phyloP scores from a whole-genome alignment of 176 grass and related monocot genomes.

The Thinopyrum elongatum region DNA sequence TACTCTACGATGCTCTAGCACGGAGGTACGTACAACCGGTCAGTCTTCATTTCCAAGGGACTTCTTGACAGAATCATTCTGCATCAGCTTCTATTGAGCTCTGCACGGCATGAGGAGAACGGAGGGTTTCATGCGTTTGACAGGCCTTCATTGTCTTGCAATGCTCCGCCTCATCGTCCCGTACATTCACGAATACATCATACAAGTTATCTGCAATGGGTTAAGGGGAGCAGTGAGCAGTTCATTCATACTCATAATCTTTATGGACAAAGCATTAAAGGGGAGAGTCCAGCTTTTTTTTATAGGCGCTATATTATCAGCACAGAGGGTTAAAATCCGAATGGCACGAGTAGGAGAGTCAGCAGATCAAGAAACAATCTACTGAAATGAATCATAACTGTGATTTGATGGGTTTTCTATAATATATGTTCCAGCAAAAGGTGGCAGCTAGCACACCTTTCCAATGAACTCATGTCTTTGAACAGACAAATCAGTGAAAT shows the following conservation, averaged over 20 bases:
- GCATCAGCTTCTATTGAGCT: slow-evolving; percentile 31
- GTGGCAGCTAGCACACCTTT: neutral
- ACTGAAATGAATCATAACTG: neutral
- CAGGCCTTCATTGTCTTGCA: slow-evolving; percentile 97
- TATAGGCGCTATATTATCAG: neutral
- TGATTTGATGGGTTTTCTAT: neutral
- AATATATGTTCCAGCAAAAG: neutral
- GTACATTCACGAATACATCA: slow-evolving; percentile 78
- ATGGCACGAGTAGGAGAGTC: neutral
- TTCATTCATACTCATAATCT: neutral
- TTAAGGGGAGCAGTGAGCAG: slow-evolving; percentile 4
- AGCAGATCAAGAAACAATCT: neutral
- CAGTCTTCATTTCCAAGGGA: neutral
- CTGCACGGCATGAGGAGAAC: slow-evolving; percentile 56
- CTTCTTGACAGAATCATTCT: slow-evolving; percentile 25
- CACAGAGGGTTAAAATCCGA: neutral
- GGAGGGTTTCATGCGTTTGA: slow-evolving; percentile 71
- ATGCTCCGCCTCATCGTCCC: slow-evolving; percentile 81
- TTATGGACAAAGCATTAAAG: neutral
- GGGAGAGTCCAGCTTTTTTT: neutral
- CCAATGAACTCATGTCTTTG: neutral
- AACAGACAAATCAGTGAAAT: neutral
- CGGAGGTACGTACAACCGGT: neutral
- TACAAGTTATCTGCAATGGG: slow-evolving; percentile 68
- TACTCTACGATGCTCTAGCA: neutral